Percentiles rank a stretch among this genome's conserved stretches.
Conservation (phyloP, 2,329 filamentous ascomycete species). For the Penicillium nordicum region DNA sequence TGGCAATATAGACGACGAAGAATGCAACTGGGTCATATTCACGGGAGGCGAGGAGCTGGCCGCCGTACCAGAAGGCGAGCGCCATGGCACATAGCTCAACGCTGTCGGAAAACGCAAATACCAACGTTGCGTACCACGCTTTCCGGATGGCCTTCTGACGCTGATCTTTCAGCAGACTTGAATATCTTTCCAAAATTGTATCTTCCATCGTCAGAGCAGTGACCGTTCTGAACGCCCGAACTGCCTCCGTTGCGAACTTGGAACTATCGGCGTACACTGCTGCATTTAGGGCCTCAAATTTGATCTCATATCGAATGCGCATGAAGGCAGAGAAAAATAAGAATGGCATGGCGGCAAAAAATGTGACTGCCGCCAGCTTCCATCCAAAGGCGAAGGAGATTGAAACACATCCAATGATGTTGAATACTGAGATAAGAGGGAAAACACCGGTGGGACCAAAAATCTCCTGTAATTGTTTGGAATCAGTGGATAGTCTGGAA, state of each 20-base stretch:
- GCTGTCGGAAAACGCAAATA: slow-evolving; percentile 69
- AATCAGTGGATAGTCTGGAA: slow-evolving; percentile 48
- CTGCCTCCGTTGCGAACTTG: slow-evolving; percentile 70
- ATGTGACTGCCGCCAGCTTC: slow-evolving; percentile 68
- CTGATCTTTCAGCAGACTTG: slow-evolving; percentile 56
- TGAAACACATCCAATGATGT: slow-evolving; percentile 60
- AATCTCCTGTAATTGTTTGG: slow-evolving; percentile 51
- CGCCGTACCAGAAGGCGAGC: slow-evolving; percentile 60
- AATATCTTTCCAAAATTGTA: slow-evolving; percentile 61
- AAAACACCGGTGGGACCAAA: slow-evolving; percentile 47
- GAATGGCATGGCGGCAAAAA: slow-evolving; percentile 57
- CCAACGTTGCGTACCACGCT: slow-evolving; percentile 58
- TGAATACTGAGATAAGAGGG: slow-evolving; percentile 63
- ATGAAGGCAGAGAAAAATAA: slow-evolving; percentile 50
- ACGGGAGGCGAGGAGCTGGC: slow-evolving; percentile 52
- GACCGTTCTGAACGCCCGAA: slow-evolving; percentile 71
- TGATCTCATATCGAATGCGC: slow-evolving; percentile 60
- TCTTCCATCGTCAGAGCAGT: slow-evolving; percentile 67
- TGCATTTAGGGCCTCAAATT: slow-evolving; percentile 66
- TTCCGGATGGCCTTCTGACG: slow-evolving; percentile 59
- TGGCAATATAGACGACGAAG: slow-evolving; percentile 61
- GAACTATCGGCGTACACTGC: slow-evolving; percentile 68
- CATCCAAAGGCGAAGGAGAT: slow-evolving; percentile 72
- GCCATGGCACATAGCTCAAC: slow-evolving; percentile 62
- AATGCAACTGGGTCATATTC: slow-evolving; percentile 51